Evolutionary conservation across 495 filamentous ascomycete genomes (phyloP), one percentile per base, ranked within the genome.

Genomic region (Podospora sp.): DNA sequence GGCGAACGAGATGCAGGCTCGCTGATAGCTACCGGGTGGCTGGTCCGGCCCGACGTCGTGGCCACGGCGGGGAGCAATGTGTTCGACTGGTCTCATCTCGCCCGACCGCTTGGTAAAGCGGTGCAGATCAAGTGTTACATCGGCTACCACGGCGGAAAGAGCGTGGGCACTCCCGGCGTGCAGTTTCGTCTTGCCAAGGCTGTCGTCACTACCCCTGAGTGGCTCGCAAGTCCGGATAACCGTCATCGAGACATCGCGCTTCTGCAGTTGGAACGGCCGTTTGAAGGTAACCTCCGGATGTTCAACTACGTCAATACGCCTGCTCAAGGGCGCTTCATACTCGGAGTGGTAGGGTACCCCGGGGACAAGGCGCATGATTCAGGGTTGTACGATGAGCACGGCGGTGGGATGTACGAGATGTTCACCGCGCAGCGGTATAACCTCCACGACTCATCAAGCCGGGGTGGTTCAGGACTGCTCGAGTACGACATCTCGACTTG

Each of bases 271-370:
- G 74, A 80, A 22, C 62, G 35, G 21, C 76, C 79, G 9, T 81
- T 81, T 60, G 69, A 68, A 14, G 75, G 76, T 4, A 70, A 79
- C 29, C 73, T 72, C 4, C 77, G 75, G 9, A 7, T 74, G 35
- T 71, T 67, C 55, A 73, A 64, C 35, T 71, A 68, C 70, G 68
- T 65, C 26, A 52, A 72, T 11, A 81, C 79, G 2, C 79, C 78
- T 12, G 36, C 65, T 6, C 68, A 65, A 11, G 36, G 29, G 4
- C 29, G 8, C 8, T 33, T 71, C 9, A 59, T 70, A 40, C 66
- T 82, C 50, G 79, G 79, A 21, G 76, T 81, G 26, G 79, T 82
- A 21, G 79, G 78, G 50, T 82, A 81, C 71, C 79, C 79, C 16
- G 79, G 69, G 29, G 79, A 82, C 62, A 69, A 73, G 63, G 27